phyloP scores from a whole-genome alignment of 2,329 filamentous ascomycete species.

The Fusarium solani-melongenae region DNA sequence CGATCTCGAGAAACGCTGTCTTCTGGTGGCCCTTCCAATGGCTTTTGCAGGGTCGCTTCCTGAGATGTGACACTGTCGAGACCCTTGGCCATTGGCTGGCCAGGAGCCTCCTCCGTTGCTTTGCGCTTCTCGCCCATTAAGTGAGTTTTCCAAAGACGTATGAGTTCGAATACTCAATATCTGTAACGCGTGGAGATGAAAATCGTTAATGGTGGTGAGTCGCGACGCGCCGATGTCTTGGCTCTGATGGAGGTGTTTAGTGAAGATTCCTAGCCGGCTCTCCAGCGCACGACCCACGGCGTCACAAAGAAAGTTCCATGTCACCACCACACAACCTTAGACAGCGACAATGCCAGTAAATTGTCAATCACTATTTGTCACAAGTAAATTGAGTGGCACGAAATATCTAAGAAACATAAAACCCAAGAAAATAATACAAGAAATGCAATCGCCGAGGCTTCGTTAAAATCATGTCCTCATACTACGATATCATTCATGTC shows the following conservation, averaged over 20 bases:
- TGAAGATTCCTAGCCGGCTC: not conserved
- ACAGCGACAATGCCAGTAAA: not conserved
- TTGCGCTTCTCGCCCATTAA: constrained; percentile 40
- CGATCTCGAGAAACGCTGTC: constrained; percentile 34
- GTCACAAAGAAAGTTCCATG: not conserved
- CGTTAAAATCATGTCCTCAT: constrained; percentile 48
- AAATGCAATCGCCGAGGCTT: constrained; percentile 39
- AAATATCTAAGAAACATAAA: not conserved
- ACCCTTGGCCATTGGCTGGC: not conserved
- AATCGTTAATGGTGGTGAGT: not conserved
- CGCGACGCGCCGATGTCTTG: constrained; percentile 4
- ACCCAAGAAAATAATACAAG: constrained; percentile 11
- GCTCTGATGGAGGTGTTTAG: constrained; percentile 2
- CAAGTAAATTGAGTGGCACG: not conserved
- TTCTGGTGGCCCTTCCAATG: constrained; percentile 3
- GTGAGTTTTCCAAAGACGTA: not conserved
- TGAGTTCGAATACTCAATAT: not conserved
- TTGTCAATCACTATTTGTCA: not conserved
- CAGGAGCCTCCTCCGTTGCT: constrained; percentile 19
- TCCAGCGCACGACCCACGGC: constrained; percentile 7
- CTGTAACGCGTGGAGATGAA: not conserved
- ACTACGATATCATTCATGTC: constrained; percentile 34
- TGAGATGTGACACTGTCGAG: not conserved
- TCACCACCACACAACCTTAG: not conserved
- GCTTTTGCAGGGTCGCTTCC: not conserved